Base-by-base conservation (phyloP, 768 basidiomycete species). In the Phanerodontia chrysosporium region DNA sequence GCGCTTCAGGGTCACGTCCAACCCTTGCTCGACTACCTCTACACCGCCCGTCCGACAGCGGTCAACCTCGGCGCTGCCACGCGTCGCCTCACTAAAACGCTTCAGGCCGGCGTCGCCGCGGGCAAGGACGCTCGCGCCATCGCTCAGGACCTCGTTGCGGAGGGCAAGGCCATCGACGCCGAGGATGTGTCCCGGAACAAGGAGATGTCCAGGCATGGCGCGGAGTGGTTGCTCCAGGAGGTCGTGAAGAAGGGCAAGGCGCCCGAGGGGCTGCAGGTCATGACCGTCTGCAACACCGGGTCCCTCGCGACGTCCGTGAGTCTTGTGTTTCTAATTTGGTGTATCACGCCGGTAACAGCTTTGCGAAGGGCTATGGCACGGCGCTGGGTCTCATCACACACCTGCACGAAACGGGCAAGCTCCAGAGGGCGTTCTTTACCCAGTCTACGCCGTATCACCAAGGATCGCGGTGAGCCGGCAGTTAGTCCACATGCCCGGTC, bases 261-360 rank as follows among this genome's bases (percentile, higher is more conserved):
- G 18, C 76, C 74, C 27, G 75, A 75, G 46, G 79, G 75, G 39
- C 72, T 97, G 58, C 94, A 91, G 68, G 83, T 96, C 21, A 75
- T 97, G 71, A 97, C 95, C 16, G 92, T 98, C 12, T 98, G 95
- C 76, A 98, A 98, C 72, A 98, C 95, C n/a, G 95, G 95, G 3
- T 92, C 90, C 24, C 80, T 98, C 62, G 95, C 96, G 1, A 97
- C 95, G 10, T 96, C 94, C 29, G 94, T 94, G 64, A 57, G 87
- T 64, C 57, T 12, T 21, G n/a, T 49, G 51, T 18, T n/a, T 18
- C 39, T 10, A 18, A 8, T 42, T 49, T 21, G 46, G 25, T 5
- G 24, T 21, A 28, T 45, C 51, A 45, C 24, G 32, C 55, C 25
- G 27, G 1, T 64, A 45, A 53, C 18, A 18, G 22, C 32, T n/a